Evolutionary conservation across 2,329 filamentous ascomycete species (phyloP), one percentile per base, ranked within the genome.

Genomic region (Neocatenulostroma microsporum): DNA sequence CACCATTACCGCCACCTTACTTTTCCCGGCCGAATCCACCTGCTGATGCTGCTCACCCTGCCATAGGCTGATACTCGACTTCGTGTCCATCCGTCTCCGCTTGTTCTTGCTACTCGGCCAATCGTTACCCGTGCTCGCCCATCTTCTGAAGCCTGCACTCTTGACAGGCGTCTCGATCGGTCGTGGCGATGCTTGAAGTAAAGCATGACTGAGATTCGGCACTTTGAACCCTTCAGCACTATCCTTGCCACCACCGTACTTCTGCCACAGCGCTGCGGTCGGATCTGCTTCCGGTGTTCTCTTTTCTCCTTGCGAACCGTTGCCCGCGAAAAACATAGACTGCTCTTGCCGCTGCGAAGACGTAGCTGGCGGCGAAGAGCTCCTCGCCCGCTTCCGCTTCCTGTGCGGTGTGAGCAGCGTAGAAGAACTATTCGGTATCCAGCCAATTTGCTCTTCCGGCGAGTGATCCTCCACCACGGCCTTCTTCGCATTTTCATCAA

Each of bases 361-460:
- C 15, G 53, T 52, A n/a, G 49, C 47, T 1, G 67, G 66, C 3
- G 55, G 55, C 27, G 68, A 70, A 1, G 67, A 70, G 47, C 67
- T 70, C 39, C 61, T 54, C 4, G 66, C 64, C 29, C 67, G 58
- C 48, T 67, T 68, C 36, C 61, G 60, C 45, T 62, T 61, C 30
- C 62, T 61, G 23, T 62, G 58, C 1, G 68, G 52, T 12, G 66
- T 65, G 14, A 66, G 62, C 24, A 58, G 57, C 6, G 60, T 50
- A 9, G 49, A 54, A 5, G 63, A 63, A 44, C 65, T 67, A 10
- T 66, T 66, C 10, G 61, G 56, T 41, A 75, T 69, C 76, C 76
- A 80, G 32, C 69, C 66, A 29, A 80, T 64, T 49, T 76, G 71
- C 44, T 80, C 76, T 44, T 77, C 71, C 1, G 76, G 76, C 1